These are phyloP conservation scores for Sambucus nigra DNA, from an alignment of 129 eudicot genomes.

Conservation along the genomic window DNA sequence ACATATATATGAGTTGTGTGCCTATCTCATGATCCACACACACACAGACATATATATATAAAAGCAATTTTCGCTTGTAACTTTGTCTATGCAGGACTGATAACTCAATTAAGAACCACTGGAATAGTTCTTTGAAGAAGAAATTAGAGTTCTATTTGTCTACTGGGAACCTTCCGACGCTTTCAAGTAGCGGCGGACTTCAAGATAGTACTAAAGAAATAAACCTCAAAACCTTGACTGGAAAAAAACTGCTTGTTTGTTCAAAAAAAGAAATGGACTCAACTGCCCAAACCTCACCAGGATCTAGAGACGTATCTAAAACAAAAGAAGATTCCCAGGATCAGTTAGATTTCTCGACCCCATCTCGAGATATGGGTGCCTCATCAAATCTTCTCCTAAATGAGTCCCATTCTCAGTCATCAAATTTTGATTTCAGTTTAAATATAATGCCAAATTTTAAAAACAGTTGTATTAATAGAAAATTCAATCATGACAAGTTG, in stretches of 20 bases:
- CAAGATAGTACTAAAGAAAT: conserved; percentile 20
- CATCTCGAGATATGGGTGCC: conserved; percentile 35
- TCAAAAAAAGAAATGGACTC: conserved; percentile 38
- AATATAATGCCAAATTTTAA: conserved; percentile 23
- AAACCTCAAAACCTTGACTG: conserved; percentile 9
- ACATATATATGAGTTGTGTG: too few relatives aligned
- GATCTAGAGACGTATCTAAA: conserved; percentile 35
- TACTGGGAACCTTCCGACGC: conserved; percentile 54
- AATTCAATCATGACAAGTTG: conserved; percentile 20
- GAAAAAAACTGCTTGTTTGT: conserved; percentile 8
- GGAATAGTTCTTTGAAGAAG: conserved; percentile 97
- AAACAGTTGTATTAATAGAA: conserved; percentile 18
- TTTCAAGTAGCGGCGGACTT: conserved; percentile 23
- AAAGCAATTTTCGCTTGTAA: conserved; percentile 43
- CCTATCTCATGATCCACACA: too few relatives aligned
- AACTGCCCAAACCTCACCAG: conserved; percentile 36
- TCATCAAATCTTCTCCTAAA: conserved; percentile 27
- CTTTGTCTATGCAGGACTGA: conserved; percentile 62
- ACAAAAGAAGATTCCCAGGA: conserved; percentile 27
- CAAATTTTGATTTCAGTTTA: conserved; percentile 12
- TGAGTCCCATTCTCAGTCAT: conserved; percentile 37
- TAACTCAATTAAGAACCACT: conserved; percentile 90
- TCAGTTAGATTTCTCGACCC: conserved; percentile 35
- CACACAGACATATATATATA: too few relatives aligned
- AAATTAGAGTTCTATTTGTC: conserved; percentile 50